Evolutionary conservation across 768 basidiomycete genomes (phyloP), one percentile per base, ranked within the genome.

Genomic region (Mrakia gelida): DNA sequence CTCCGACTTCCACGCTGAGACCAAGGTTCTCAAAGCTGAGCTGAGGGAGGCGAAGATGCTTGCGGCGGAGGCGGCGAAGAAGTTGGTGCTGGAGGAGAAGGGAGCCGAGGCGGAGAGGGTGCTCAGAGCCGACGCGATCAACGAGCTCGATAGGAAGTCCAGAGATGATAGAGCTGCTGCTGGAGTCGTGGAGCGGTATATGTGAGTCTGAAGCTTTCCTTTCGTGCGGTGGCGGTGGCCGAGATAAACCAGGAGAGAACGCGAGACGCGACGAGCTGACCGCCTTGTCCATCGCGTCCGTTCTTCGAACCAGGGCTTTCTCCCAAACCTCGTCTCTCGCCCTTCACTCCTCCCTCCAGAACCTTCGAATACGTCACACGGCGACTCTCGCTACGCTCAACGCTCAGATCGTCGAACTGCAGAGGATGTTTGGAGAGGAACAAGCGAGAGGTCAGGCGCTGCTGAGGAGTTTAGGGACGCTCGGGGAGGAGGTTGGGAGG

Each of bases 171-270:
- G 86, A n/a, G 88, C 90, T 0, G 92, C 92, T 3, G 90, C 90
- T 18, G 91, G 90, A 81, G 91, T 93, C 89, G 92, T 94, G 41
- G 89, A 92, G 38, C 88, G 91, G 54, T 94, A 94, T 83, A 94
- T 93, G 92, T 92, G 80, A 75, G 90, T 86, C 23, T 23, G 54
- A 30, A 65, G 75, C 52, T n/a, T 10, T 43, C 16, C 15, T 28
- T 68, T 13, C 15, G 30, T 16, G 49, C 9, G 49, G 18, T n/a
- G n/a, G n/a, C n/a, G n/a, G n/a, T n/a, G n/a, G n/a, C n/a, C n/a
- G n/a, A n/a, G n/a, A n/a, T n/a, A n/a, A n/a, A n/a, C n/a, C n/a
- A n/a, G n/a, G n/a, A n/a, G n/a, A n/a, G n/a, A n/a, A n/a, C n/a
- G n/a, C n/a, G n/a, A n/a, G 15, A 45, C 13, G 54, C 21, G 54